phyloP scores from a whole-genome alignment of 257 asterid genomes.

The Echites panduratus region DNA sequence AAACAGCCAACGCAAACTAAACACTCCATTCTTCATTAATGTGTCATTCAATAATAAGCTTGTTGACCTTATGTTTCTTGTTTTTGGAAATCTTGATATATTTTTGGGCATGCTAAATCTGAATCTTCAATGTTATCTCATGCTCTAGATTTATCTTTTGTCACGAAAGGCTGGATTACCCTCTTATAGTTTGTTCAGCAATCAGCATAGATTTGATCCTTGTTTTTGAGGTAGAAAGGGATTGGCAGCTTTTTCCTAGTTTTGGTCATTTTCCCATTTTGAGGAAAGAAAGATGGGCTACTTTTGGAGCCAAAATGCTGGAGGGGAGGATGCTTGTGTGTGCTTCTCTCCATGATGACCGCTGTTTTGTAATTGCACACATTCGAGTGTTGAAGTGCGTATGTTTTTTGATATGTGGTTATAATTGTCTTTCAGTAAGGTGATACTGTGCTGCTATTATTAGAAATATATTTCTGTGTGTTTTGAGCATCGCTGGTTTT shows the following conservation, averaged over 20 bases:
- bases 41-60: background rate
- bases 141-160: background rate
- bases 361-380: background rate
- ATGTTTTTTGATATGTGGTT: background rate
- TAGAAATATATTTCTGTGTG: background rate
- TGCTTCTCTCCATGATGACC: background rate
- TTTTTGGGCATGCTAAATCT: background rate
- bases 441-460: background rate
- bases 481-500: background rate
- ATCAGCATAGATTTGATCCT: background rate
- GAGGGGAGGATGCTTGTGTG: background rate
- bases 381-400: background rate
- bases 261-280: background rate
- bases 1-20: background rate
- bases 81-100: background rate
- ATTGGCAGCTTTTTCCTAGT: background rate
- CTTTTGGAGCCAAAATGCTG: background rate
- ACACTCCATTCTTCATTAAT: background rate
- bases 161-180: background rate
- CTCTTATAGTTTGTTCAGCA: background rate
- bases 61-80: background rate
- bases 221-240: background rate
- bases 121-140: background rate
- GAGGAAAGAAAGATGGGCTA: background rate
- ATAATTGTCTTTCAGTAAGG: background rate